Percentiles rank a stretch among this genome's conserved stretches.
These are phyloP conservation scores for Diutina pseudorugosa DNA, from an alignment of 1,139 yeast genomes.

Conservation along the genomic window DNA sequence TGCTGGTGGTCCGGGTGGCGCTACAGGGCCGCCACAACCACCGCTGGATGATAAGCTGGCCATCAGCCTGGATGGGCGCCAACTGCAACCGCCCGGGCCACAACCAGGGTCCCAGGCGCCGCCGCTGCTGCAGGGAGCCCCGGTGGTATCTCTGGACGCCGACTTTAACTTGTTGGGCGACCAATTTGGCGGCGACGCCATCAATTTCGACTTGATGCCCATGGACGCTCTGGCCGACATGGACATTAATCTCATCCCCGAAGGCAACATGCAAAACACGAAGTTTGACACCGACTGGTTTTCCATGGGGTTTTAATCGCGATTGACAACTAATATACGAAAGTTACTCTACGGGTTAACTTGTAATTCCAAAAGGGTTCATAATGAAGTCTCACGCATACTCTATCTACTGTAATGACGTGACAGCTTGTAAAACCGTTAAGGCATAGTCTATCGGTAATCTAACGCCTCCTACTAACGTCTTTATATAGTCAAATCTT, in stretches of 20 bases:
- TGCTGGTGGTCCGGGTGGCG: background rate
- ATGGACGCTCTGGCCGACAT: background rate
- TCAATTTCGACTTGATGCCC: slow-evolving; percentile 1
- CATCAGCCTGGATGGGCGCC: background rate
- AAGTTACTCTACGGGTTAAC: too few species aligned
- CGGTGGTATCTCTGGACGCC: background rate
- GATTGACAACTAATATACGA: too few species aligned
- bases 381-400: too few species aligned
- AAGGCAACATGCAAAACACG: background rate
- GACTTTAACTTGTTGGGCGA: slow-evolving; percentile 2
- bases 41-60: background rate
- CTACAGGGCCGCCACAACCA: background rate
- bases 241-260: slow-evolving; percentile 2
- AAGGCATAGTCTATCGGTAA: too few species aligned
- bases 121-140: background rate
- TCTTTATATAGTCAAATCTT: too few species aligned
- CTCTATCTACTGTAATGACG: too few species aligned
- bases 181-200: slow-evolving; percentile 1
- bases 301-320: background rate
- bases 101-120: background rate
- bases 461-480: too few species aligned
- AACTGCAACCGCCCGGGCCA: background rate
- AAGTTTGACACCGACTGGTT: slow-evolving; percentile 4
- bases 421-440: too few species aligned
- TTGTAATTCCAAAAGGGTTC: too few species aligned